phyloP scores from a whole-genome alignment of 2,329 filamentous ascomycete genomes.

The Ophiostoma ulmi region DNA sequence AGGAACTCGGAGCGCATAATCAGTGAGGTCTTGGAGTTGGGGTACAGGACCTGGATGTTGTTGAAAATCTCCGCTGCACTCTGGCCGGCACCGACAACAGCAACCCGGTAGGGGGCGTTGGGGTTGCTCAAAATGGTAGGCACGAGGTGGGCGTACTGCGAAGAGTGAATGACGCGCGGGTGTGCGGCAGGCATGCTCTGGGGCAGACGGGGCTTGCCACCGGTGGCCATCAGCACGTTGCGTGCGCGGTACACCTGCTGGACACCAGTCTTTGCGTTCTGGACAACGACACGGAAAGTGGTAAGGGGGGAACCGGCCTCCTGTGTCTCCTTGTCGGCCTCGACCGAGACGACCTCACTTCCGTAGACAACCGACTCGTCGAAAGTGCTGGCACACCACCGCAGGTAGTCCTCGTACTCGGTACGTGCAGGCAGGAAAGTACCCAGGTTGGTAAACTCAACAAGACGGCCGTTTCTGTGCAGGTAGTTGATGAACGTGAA shows the following conservation, averaged over 20 bases:
- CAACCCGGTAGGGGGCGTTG: constrained; percentile 62
- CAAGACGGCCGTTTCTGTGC: constrained; percentile 70
- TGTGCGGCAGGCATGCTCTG: constrained; percentile 62
- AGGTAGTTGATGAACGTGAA: constrained; percentile 98
- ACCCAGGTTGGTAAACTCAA: constrained; percentile 83
- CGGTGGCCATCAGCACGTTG: constrained; percentile 59
- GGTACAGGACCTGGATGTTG: constrained; percentile 76
- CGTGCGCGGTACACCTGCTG: constrained; percentile 51
- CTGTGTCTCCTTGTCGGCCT: constrained; percentile 41
- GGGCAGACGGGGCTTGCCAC: constrained; percentile 64
- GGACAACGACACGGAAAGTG: constrained; percentile 63
- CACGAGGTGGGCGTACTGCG: constrained; percentile 67
- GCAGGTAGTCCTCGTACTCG: constrained; percentile 93
- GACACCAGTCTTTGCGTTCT: constrained; percentile 54
- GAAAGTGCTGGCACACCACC: constrained; percentile 84
- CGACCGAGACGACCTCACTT: constrained; percentile 70
- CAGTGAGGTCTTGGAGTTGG: constrained; percentile 70
- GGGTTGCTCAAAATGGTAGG: constrained; percentile 54
- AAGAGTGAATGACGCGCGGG: constrained; percentile 78
- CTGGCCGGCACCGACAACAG: constrained; percentile 83
- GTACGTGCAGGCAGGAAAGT: constrained; percentile 81
- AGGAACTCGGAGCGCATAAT: constrained; percentile 80
- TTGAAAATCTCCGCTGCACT: constrained; percentile 94
- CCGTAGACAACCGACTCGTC: constrained; percentile 67
- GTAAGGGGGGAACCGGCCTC: constrained; percentile 44